These are phyloP conservation scores for Emericellopsis atlantica DNA, from an alignment of 2,329 filamentous ascomycete genomes.

Conservation along the genomic window DNA sequence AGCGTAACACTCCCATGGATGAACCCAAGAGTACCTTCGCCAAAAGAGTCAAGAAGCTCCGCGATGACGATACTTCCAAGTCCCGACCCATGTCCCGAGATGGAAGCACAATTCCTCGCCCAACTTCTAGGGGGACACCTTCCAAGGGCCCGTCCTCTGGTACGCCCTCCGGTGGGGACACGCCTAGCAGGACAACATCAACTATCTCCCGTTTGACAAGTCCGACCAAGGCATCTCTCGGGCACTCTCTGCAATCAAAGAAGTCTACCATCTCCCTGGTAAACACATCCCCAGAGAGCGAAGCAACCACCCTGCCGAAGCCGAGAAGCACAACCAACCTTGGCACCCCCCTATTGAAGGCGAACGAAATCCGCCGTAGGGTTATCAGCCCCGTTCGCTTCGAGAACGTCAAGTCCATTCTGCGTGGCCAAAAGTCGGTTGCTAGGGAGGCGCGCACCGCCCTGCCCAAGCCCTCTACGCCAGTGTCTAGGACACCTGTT, in stretches of 20 bases:
- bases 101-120: slow-evolving; percentile 32
- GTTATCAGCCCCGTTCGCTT: slow-evolving; percentile 37
- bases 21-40: slow-evolving; percentile 20
- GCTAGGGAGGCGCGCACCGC: slow-evolving; percentile 28
- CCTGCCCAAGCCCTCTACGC: slow-evolving; percentile 29
- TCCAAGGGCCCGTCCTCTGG: slow-evolving; percentile 5
- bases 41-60: slow-evolving; percentile 60
- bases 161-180: slow-evolving; percentile 8
- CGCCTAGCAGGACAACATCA: slow-evolving; percentile 25
- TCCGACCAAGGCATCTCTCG: slow-evolving; percentile 65
- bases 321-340: slow-evolving; percentile 37
- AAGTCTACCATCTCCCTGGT: slow-evolving; percentile 17
- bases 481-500: slow-evolving; percentile 32
- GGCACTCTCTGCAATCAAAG: slow-evolving; percentile 25
- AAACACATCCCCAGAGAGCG: slow-evolving; percentile 33
- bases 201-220: slow-evolving; percentile 52
- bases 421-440: slow-evolving; percentile 27
- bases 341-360: slow-evolving; percentile 14
- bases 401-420: slow-evolving; percentile 45
- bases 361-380: slow-evolving; percentile 8
- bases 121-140: slow-evolving; percentile 15
- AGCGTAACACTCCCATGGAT: not conserved
- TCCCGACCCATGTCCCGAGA: slow-evolving; percentile 46
- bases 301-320: slow-evolving; percentile 28
- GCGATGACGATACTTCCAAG: slow-evolving; percentile 57